These are phyloP conservation scores for Xerophyta viscosa DNA, from an alignment of 106 monocot species.

Conservation along the genomic window DNA sequence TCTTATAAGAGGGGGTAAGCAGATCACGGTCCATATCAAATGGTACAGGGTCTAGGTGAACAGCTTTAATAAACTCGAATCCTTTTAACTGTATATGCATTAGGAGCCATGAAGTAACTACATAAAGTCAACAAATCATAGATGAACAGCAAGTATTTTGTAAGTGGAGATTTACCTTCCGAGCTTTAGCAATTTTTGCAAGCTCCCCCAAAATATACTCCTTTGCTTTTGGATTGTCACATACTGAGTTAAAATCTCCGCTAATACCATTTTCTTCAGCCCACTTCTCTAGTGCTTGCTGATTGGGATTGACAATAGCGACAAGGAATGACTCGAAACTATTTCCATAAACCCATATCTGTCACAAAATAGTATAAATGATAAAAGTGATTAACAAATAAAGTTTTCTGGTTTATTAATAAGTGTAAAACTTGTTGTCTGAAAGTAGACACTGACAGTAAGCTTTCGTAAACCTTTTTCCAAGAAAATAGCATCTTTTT, in stretches of 20 bases:
- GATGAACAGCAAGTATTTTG: background rate
- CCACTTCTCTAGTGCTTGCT: constrained; percentile 69
- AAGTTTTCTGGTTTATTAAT: too few species aligned
- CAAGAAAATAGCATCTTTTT: too few species aligned
- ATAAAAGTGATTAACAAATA: too few species aligned
- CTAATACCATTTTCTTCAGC: constrained; percentile 49
- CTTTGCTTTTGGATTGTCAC: constrained; percentile 62
- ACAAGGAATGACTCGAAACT: constrained; percentile 89
- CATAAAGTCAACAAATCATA: background rate
- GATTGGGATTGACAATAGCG: constrained; percentile 73
- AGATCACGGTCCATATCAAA: constrained; percentile 93
- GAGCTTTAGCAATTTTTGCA: constrained; percentile 52
- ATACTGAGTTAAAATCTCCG: constrained; percentile 58
- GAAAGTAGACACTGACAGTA: too few species aligned
- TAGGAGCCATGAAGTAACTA: background rate
- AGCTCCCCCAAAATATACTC: constrained; percentile 71
- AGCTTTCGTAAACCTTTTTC: too few species aligned
- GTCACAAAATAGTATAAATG: constrained; percentile 7
- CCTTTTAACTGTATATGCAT: constrained; percentile 71
- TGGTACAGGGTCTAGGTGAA: constrained; percentile 80
- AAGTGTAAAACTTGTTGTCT: too few species aligned
- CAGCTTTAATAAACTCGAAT: constrained; percentile 75
- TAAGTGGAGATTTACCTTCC: constrained; percentile 36
- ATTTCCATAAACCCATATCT: constrained; percentile 98
- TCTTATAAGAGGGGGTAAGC: constrained; percentile 86